Evolutionary conservation across 139 green algal species (phyloP).

Genomic region (Chlamydomonas sp.): DNA sequence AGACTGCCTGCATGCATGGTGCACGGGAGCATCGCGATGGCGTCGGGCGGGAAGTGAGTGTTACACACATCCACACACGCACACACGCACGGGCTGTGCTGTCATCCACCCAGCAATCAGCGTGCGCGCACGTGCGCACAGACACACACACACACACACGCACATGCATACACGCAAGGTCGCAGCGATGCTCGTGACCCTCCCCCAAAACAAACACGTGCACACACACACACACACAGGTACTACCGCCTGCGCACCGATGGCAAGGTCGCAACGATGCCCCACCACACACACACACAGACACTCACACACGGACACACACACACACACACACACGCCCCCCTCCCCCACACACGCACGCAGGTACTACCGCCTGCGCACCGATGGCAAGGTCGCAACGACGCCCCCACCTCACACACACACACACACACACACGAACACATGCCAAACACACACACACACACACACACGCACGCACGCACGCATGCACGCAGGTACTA

Average conservation of each 20-base stretch:
- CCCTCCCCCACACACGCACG: no score
- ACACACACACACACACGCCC: not conserved
- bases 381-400: not conserved
- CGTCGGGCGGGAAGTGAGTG: no score
- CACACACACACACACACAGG: not conserved
- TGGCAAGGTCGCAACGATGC: no score
- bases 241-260: not conserved
- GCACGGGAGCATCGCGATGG: no score
- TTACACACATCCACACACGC: no score
- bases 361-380: no score
- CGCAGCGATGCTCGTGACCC: not conserved
- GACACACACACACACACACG: not conserved
- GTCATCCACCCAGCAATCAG: no score
- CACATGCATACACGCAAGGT: not conserved
- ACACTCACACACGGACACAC: not conserved
- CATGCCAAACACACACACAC: slow-evolving; percentile 5
- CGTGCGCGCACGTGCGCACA: not conserved
- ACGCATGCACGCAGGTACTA: not conserved
- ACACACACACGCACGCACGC: not conserved
- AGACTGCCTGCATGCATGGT: no score
- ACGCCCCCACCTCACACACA: not conserved
- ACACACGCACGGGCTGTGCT: no score
- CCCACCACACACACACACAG: not conserved
- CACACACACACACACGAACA: not conserved
- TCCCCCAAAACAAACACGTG: not conserved